Conservation (phyloP, 1,284 basidiomycete genomes). For the Schizopora paradoxa region DNA sequence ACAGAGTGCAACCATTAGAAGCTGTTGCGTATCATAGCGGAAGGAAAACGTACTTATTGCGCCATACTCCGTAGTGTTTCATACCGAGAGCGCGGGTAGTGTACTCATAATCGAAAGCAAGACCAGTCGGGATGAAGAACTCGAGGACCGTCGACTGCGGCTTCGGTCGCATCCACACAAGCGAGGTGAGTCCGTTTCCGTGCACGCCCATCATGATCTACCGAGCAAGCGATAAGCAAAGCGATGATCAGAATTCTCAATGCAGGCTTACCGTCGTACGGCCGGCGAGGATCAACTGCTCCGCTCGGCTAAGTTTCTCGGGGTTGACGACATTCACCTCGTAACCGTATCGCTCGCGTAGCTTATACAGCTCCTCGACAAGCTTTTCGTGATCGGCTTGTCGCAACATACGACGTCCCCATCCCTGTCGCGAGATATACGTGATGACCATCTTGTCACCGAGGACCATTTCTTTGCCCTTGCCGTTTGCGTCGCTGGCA, state of each 20-base stretch:
- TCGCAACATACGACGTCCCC: conserved; percentile 73
- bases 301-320: conserved; percentile 71
- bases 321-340: conserved; percentile 83
- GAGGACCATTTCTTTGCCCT: neutral
- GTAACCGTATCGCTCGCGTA: conserved; percentile 69
- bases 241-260: neutral
- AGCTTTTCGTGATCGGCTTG: conserved; percentile 62
- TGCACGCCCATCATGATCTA: conserved; percentile 87
- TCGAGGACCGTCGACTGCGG: conserved; percentile 78
- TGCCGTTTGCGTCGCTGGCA: conserved; percentile 79
- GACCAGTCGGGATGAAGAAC: conserved; percentile 82
- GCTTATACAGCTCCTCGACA: conserved; percentile 54
- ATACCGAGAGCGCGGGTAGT: conserved; percentile 78
- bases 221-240: neutral
- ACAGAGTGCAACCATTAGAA: neutral
- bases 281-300: conserved; percentile 74
- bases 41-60: conserved; percentile 36
- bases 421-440: conserved; percentile 80
- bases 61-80: conserved; percentile 84
- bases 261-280: conserved; percentile 64
- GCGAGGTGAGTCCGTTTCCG: conserved; percentile 78
- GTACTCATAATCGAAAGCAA: conserved; percentile 83
- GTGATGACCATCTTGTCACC: conserved; percentile 65
- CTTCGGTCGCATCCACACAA: conserved; percentile 82
- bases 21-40: neutral